Percentiles rank a stretch among this genome's conserved stretches.
Evolutionary conservation across 306 rosid species (phyloP).

Genomic region (Cicer chorassanicum): DNA sequence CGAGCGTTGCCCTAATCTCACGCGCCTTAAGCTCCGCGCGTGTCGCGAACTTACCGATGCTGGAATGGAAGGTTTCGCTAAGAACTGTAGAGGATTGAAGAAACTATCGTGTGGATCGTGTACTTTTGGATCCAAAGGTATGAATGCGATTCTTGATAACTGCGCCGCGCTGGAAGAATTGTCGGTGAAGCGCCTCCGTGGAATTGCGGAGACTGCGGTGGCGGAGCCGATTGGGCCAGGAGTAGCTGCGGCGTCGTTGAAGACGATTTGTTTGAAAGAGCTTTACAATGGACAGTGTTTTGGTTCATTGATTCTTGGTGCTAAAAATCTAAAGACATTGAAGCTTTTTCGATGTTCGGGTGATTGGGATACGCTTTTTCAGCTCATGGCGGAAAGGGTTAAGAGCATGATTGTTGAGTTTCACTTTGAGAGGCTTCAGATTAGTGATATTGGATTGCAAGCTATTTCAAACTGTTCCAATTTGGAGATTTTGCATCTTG

Average conservation of each 20-base stretch:
- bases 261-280: slow-evolving; percentile 80
- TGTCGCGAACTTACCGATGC: slow-evolving; percentile 81
- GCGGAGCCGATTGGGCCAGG: slow-evolving; percentile 89
- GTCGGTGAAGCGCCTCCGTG: slow-evolving; percentile 92
- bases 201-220: slow-evolving; percentile 63
- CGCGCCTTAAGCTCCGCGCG: slow-evolving; percentile 92
- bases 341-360: slow-evolving; percentile 92
- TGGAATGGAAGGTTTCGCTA: slow-evolving; percentile 78
- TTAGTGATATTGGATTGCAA: slow-evolving; percentile 72
- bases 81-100: slow-evolving; percentile 86
- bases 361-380: slow-evolving; percentile 90
- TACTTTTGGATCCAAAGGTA: slow-evolving; percentile 82
- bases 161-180: slow-evolving; percentile 78
- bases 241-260: slow-evolving; percentile 63
- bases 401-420: slow-evolving; percentile 76
- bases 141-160: slow-evolving; percentile 88
- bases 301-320: slow-evolving; percentile 79
- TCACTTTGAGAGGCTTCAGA: slow-evolving; percentile 91
- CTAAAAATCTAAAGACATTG: slow-evolving; percentile 78
- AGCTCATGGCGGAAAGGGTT: slow-evolving; percentile 47
- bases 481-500: slow-evolving; percentile 91
- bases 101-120: slow-evolving; percentile 97
- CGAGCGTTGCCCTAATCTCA: slow-evolving; percentile 79
- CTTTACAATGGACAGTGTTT: slow-evolving; percentile 91
- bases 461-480: slow-evolving; percentile 74